Evolutionary conservation across 768 basidiomycete species (phyloP).

Genomic region (Calvatia gigantea): DNA sequence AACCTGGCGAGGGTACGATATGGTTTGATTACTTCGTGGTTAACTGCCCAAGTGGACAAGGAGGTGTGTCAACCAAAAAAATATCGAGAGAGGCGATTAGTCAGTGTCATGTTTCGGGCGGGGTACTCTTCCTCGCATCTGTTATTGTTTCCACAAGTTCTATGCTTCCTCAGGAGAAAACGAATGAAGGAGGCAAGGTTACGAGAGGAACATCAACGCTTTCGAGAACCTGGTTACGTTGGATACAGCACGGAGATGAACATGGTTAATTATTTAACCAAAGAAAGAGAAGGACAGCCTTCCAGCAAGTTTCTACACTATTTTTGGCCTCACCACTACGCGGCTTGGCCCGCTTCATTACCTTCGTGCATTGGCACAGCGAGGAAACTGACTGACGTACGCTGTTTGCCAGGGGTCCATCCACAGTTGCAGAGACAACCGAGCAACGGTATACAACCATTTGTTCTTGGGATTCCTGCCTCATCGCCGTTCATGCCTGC

Average conservation of each 20-base stretch:
- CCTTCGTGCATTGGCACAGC: too few species aligned
- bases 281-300: too few species aligned
- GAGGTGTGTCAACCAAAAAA: slow-evolving; percentile 4
- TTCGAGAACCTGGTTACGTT: too few species aligned
- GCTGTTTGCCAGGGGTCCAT: not conserved
- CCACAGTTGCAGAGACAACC: not conserved
- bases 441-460: not conserved
- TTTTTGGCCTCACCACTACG: too few species aligned
- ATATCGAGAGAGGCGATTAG: slow-evolving; percentile 22
- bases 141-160: slow-evolving; percentile 17
- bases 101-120: slow-evolving; percentile 27
- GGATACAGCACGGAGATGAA: not conserved
- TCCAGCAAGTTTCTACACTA: not conserved
- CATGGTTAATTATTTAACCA: not conserved
- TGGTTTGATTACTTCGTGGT: slow-evolving; percentile 40
- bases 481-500: too few species aligned
- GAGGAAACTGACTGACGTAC: not conserved
- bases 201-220: too few species aligned
- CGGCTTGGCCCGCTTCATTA: not conserved
- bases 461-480: not conserved
- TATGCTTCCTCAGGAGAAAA: slow-evolving; percentile 19
- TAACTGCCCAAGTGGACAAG: slow-evolving; percentile 19
- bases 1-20: slow-evolving; percentile 33
- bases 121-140: slow-evolving; percentile 18
- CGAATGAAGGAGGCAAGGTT: not conserved